Evolutionary conservation across 2,329 filamentous ascomycete species (phyloP), one percentile per base, ranked within the genome.

Genomic region (Geoglossum cookeanum): DNA sequence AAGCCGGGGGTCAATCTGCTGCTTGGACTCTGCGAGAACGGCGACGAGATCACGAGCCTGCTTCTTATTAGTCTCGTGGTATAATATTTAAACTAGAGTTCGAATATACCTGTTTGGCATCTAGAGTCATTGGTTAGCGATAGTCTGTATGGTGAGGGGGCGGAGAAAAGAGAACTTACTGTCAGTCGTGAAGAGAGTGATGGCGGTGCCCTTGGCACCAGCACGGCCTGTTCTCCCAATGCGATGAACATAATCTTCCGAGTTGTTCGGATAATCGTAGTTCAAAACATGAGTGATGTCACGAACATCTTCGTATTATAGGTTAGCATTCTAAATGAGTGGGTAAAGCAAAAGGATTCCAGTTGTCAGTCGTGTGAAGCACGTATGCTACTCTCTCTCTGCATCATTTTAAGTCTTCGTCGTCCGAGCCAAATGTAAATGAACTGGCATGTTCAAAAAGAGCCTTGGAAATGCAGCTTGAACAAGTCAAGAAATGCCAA

Each of bases 201-300:
- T 97, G 70, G 92, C 92, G 66, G 90, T 97, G 75, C 92, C 92
- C 63, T 84, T 87, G 67, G 85, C 84, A 75, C 92, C 92, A 69
- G 79, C 79, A 77, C 80, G 79, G 72, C 76, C 80, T 68, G 80
- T 83, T 73, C 80, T 78, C 68, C 80, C 80, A 69, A 83, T 83
- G 68, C 80, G 79, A 70, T 83, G 80, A 69, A 83, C 78, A 66
- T 83, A 83, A 67, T 83, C 80, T 70, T 83, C 80, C 66, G 79
- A 82, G 70, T 83, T 97, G 78, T 97, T 97, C 72, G 91, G 91
- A 75, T 97, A 97, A 73, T 97, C 92, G 87, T 97, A 96, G 83
- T 97, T 97, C 76, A 98, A 81, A 75, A 98, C 92, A 77, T 98
- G 92, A 75, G 92, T 97, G 78, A 98, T 98, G 80, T 98, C 94